Conservation (phyloP, 495 filamentous ascomycete species). For the Penicillium samsonianum region DNA sequence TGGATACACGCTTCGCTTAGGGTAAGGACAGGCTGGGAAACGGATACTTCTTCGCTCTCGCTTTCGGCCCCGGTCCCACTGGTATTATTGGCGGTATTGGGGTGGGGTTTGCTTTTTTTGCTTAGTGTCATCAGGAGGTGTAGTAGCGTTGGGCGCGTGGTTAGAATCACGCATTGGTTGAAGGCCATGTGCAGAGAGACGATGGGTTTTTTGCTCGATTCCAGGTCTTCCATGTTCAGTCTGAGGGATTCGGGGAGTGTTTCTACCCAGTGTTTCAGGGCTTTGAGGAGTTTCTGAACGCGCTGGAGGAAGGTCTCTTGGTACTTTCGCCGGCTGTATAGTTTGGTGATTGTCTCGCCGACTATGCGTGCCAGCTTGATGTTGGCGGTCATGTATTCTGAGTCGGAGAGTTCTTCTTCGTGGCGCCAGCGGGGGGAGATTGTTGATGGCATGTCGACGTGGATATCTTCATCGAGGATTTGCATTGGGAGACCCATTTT, state of each 20-base stretch:
- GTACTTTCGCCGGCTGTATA: constrained; percentile 48
- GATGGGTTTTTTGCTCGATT: constrained; percentile 41
- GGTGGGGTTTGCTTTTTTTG: constrained; percentile 13
- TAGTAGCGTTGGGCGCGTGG: constrained; percentile 44
- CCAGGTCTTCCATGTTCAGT: constrained; percentile 41
- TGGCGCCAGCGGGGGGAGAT: constrained; percentile 37
- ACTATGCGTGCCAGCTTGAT: constrained; percentile 46
- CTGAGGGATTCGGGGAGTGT: constrained; percentile 43
- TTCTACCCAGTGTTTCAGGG: constrained; percentile 49
- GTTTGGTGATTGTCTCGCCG: constrained; percentile 43
- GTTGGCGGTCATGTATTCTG: constrained; percentile 43
- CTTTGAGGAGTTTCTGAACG: constrained; percentile 46
- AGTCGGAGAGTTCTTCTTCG: constrained; percentile 45
- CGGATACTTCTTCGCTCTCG: constrained; percentile 10
- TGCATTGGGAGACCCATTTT: constrained; percentile 49
- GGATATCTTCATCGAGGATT: constrained; percentile 50
- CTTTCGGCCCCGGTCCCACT: neutral
- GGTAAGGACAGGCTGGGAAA: constrained; percentile 44
- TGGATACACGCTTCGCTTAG: constrained; percentile 50
- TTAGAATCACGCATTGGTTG: constrained; percentile 47
- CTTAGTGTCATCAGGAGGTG: constrained; percentile 44
- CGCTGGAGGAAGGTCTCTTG: constrained; percentile 46
- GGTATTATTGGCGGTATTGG: neutral
- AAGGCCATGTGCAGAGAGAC: constrained; percentile 47
- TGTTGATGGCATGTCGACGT: constrained; percentile 46